Evolutionary conservation across 2,329 filamentous ascomycete genomes (phyloP), one percentile per base, ranked within the genome.

Genomic region (Sclerotinia sclerotiorum): DNA sequence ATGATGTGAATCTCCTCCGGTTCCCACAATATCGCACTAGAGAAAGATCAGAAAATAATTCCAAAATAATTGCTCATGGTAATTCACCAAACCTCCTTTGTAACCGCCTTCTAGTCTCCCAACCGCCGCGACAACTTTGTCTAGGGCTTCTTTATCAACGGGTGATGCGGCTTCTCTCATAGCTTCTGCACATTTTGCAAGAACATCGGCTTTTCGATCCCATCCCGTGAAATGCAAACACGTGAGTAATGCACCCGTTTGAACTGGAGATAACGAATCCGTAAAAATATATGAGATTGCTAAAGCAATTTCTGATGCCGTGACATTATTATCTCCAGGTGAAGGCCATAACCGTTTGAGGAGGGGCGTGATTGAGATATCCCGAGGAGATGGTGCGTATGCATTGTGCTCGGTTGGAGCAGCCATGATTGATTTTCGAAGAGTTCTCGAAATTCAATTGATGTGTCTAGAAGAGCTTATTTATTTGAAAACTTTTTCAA

Each of bases 1-100:
- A 79, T 97, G 93, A 84, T 98, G 94, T 27, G 91, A 90, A 82
- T 99, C 95, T 77, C 95, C 95, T 73, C 95, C 95, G 10, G 95
- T 99, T 74, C 95, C 95, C 69, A 99, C 95, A 78, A 99, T 98
- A 79, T 99, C 95, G 78, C 94, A 88, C 83, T 88, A 66, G 63
- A 17, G 32, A 32, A 32, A 19, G 44, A 67, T 74, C 35, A 72
- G 70, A 57, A 70, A 61, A 67, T 35, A 29, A 61, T 13, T 24
- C 27, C 24, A 32, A n/a, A 62, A 46, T 29, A 44, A 15, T 17
- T 29, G 21, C 21, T 15, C 4, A 21, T 46, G 52, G 46, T 8
- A 55, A 80, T 89, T 81, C 83, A 96, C 93, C 78, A 99, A 81
- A 5, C 94, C 94, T 71, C 95, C 95, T 15, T 82, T 77, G 78